Conservation (phyloP, 2,329 filamentous ascomycete genomes). For the Tolypocladium sp. region DNA sequence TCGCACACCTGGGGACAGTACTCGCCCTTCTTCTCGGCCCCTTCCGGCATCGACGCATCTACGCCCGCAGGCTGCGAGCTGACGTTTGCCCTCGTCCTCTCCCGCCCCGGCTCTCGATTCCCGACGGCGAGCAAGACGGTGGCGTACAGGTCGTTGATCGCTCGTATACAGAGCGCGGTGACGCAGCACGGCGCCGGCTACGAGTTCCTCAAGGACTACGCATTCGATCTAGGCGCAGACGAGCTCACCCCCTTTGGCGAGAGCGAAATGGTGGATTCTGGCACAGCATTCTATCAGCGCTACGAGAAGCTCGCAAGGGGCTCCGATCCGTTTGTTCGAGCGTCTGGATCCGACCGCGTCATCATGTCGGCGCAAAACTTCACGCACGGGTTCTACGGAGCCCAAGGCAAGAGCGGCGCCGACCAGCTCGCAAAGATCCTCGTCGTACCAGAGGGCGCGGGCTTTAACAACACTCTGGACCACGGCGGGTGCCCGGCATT, state of each 20-base stretch:
- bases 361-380: conserved; percentile 68
- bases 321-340: conserved; percentile 60
- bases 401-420: conserved; percentile 25
- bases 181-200: conserved; percentile 53
- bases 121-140: conserved; percentile 62
- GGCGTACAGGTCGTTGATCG: conserved; percentile 54
- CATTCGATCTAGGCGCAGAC: conserved; percentile 62
- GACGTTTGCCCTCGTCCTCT: conserved; percentile 74
- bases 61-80: conserved; percentile 61
- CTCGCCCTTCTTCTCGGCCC: conserved; percentile 71
- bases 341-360: conserved; percentile 61
- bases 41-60: conserved; percentile 51
- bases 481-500: conserved; percentile 65
- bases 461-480: conserved; percentile 73
- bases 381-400: conserved; percentile 59
- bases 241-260: conserved; percentile 59
- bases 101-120: conserved; percentile 76
- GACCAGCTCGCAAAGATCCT: conserved; percentile 47
- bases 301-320: conserved; percentile 55
- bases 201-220: conserved; percentile 62
- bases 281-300: conserved; percentile 63
- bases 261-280: conserved; percentile 63
- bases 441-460: conserved; percentile 58
- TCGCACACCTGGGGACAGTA: conserved; percentile 80
- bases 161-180: conserved; percentile 50